These are phyloP conservation scores for Huntiella moniliformis DNA, from an alignment of 2,329 filamentous ascomycete species.

Conservation along the genomic window DNA sequence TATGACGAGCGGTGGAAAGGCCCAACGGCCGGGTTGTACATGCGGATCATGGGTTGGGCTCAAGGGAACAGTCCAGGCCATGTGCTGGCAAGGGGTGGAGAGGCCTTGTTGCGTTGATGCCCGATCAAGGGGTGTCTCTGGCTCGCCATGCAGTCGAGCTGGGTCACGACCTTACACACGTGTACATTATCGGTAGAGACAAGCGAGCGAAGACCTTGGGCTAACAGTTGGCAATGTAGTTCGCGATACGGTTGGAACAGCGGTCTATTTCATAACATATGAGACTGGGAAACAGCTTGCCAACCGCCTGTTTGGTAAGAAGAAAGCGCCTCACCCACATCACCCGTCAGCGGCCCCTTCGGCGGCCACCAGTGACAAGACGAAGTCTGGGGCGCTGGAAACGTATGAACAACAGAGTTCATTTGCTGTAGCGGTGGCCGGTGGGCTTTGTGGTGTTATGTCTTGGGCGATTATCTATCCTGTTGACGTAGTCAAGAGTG, in stretches of 20 bases:
- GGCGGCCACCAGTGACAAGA: too few relatives aligned
- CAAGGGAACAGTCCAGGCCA: not conserved
- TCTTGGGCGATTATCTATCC: constrained; percentile 62
- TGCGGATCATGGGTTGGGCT: too few relatives aligned
- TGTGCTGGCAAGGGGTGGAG: not conserved
- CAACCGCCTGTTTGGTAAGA: constrained; percentile 7
- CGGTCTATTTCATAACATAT: constrained; percentile 78
- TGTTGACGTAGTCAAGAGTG: constrained; percentile 68
- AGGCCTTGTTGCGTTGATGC: not conserved
- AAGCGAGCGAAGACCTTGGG: constrained; percentile 1
- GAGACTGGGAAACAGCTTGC: constrained; percentile 71
- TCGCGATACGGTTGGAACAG: constrained; percentile 65
- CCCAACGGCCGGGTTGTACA: too few relatives aligned
- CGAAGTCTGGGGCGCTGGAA: too few relatives aligned
- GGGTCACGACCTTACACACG: too few relatives aligned
- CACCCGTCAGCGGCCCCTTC: constrained; percentile 54
- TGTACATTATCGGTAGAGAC: not conserved
- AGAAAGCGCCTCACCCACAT: constrained; percentile 25
- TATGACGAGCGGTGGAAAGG: not conserved
- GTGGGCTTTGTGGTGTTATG: constrained; percentile 64
- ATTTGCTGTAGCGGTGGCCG: constrained; percentile 58
- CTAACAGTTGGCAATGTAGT: constrained; percentile 29
- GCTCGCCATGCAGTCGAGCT: too few relatives aligned
- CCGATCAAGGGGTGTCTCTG: too few relatives aligned
- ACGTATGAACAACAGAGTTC: constrained; percentile 29